Evolutionary conservation across 192 early-diverging fungal species (phyloP), one percentile per base, ranked within the genome.

Genomic region (Coemansia sp.): DNA sequence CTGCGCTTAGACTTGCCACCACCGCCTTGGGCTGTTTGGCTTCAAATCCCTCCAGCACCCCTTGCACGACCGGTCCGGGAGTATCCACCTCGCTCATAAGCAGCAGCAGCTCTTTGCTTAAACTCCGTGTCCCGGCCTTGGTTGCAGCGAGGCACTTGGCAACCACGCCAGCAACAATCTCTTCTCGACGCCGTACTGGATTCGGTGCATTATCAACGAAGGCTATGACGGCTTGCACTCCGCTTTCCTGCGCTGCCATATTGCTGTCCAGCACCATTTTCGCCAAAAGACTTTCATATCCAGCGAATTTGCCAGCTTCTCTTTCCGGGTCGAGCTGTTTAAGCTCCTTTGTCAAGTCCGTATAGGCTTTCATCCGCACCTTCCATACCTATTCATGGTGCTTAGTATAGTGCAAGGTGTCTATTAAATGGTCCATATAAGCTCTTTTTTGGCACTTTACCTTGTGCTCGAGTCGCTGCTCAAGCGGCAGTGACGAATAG

Each of bases 21-120:
- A 94, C 89, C 6, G 90, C 82, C 60, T 98, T 99, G 18, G 95
- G 97, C 49, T 88, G 88, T 69, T 98, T 99, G 57, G 80, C 87
- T 11, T 84, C 81, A 38, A 95, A 71, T 0, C 87, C 89, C 34
- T 81, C 82, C 7, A 96, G 56, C 16, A 96, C 76, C 0, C 85
- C 71, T 52, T 91, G 89, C 49, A 99, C 82, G 12, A 98, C 88
- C 5, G 89, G 87, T 23, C 90, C 90, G 8, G 86, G 85, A 16
- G 64, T 75, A 54, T 97, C 95, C 3, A 91, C 85, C 73, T 99
- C 97, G 39, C 90, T 85, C 62, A 89, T 90, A 75, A 92, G 62
- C 34, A 98, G 67, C 46, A 96, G 73, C 11, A 93, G 68, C 36
- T 98, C 93, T 31, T 86, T 53, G 14, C 87, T 85, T 56, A 84